Base-by-base conservation (phyloP, 1,139 yeast genomes). In the Yamadazyma sp. region DNA sequence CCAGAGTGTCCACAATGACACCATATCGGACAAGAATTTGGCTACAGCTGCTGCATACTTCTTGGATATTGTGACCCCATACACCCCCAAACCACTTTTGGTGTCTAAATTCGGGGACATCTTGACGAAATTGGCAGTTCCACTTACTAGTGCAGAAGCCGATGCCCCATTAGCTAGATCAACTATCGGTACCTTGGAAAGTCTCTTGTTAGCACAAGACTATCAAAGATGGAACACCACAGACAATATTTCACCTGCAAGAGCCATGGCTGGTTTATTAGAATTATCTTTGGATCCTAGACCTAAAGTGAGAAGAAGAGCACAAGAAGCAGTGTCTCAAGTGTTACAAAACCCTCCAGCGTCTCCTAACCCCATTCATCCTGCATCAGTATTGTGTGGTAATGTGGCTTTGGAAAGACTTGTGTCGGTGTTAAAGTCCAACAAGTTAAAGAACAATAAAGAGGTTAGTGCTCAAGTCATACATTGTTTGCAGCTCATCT, bases 291-390 rank as follows among this genome's bases (percentile, higher is more conserved):
- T 86, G 38, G 98, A 94, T 59, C 83, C 87, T 31, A 78, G 98
- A 58, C 98, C 99, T 24, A 94, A 94, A 56, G 95, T 94, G 10
- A 80, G 99, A 61, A 88, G 86, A 76, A 81, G 97, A 68, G 96
- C 97, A 2, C 86, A 84, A 51, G 98, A 92, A 42, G 86, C 97
- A 2, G 73, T 92, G 15, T 64, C 73, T 34, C 73, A 68, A 5
- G 68, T 92, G 23, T 67, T 92, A 46, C 47, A 64, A 4, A 73
- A 74, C 47, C 90, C 94, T 12, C 96, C 96, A 10, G 77, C 88
- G 0, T 84, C 90, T n/a, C 94, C 96, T 8, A 70, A 80, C 12
- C 74, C 82, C 6, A 82, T 77, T 33, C 97, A 90, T 57, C 83
- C 87, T 31, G 95, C 88, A 9, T 73, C 92, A 20, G 61, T 70